Conservation (phyloP, 495 filamentous ascomycete genomes). For the Podospora bellae-mahoneyi region DNA sequence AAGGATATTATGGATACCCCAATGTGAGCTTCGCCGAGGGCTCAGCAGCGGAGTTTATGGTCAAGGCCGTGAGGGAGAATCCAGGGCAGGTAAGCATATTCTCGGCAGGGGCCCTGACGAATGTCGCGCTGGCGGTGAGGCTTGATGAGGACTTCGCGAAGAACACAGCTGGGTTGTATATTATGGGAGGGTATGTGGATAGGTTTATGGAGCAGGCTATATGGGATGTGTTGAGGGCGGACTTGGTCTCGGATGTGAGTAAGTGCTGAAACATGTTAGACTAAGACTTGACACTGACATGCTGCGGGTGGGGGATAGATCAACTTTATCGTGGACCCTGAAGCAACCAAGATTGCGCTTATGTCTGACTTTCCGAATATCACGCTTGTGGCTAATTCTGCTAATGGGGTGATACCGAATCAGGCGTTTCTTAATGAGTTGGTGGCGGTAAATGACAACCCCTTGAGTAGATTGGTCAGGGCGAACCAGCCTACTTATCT, state of each 20-base stretch:
- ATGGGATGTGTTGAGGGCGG: neutral
- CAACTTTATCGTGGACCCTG: neutral
- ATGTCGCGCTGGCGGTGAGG: neutral
- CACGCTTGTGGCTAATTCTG: neutral
- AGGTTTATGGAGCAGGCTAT: neutral
- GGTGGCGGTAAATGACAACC: neutral
- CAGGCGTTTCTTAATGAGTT: neutral
- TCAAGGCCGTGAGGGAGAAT: neutral
- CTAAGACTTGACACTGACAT: neutral
- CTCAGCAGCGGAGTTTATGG: neutral
- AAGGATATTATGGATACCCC: neutral
- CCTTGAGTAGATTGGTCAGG: neutral
- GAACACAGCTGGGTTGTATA: neutral
- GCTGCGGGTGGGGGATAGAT: neutral
- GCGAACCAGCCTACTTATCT: neutral
- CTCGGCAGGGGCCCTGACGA: neutral
- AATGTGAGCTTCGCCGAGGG: neutral
- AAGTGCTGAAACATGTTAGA: neutral
- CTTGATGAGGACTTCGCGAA: neutral
- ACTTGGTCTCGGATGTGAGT: neutral
- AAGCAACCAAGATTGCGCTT: neutral
- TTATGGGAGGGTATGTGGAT: neutral
- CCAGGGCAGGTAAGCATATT: neutral
- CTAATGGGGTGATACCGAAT: neutral
- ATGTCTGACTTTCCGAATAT: neutral